phyloP scores from a whole-genome alignment of 306 rosid species.

The Quercus parvula region DNA sequence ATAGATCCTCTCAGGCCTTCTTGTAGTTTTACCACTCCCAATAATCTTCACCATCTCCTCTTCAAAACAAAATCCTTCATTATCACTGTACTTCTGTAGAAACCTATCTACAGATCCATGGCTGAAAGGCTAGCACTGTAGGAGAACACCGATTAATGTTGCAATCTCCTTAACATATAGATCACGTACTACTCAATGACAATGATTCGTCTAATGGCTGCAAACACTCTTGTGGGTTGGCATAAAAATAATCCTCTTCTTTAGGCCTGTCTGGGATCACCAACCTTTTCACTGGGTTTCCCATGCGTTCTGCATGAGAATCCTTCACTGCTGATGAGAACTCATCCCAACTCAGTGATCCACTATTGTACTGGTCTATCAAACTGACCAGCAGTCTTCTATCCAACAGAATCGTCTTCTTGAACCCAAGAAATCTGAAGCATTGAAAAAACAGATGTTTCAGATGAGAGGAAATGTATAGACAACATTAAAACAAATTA shows the following conservation, averaged over 20 bases:
- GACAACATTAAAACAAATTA: not conserved
- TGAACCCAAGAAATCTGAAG: slow-evolving; percentile 83
- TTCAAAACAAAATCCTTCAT: slow-evolving; percentile 33
- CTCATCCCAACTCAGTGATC: slow-evolving; percentile 64
- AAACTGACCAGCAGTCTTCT: slow-evolving; percentile 77
- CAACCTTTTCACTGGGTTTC: slow-evolving; percentile 63
- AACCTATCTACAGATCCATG: slow-evolving; percentile 34
- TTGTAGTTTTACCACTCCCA: slow-evolving; percentile 35
- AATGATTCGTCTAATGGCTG: slow-evolving; percentile 44
- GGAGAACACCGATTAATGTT: slow-evolving; percentile 37
- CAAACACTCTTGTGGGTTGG: slow-evolving; percentile 92
- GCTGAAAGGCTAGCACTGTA: slow-evolving; percentile 44
- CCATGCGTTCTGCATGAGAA: slow-evolving; percentile 82
- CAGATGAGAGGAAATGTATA: not conserved
- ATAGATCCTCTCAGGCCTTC: slow-evolving; percentile 34
- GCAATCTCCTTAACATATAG: slow-evolving; percentile 20
- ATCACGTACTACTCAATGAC: slow-evolving; percentile 56
- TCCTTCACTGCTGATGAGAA: slow-evolving; percentile 81
- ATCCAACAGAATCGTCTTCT: slow-evolving; percentile 76
- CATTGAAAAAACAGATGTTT: not conserved
- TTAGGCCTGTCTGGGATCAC: slow-evolving; percentile 80
- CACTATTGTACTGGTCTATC: slow-evolving; percentile 68
- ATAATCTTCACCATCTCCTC: slow-evolving; percentile 33
- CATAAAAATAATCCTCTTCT: slow-evolving; percentile 93
- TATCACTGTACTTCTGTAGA: slow-evolving; percentile 36